Conservation (phyloP, 2,329 filamentous ascomycete genomes). For the Hymenoscyphus infarciens region DNA sequence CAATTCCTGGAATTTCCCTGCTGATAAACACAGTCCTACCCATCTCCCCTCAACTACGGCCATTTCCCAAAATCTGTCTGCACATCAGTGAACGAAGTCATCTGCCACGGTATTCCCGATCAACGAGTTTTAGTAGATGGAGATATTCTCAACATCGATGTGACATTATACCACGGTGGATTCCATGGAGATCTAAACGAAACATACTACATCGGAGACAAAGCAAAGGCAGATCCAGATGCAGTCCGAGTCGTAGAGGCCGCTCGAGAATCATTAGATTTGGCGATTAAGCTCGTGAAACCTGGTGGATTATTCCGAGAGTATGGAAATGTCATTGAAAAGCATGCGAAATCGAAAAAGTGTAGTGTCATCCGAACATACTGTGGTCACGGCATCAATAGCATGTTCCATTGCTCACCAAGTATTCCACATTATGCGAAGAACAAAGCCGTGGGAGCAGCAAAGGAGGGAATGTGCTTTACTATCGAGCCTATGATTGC, state of each 20-base stretch:
- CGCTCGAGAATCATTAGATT: conserved; percentile 82
- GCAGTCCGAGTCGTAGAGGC: conserved; percentile 88
- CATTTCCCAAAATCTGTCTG: conserved; percentile 97
- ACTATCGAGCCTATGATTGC: conserved; percentile 99
- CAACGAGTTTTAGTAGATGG: conserved; percentile 82
- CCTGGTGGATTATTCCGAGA: conserved; percentile 90
- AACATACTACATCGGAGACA: conserved; percentile 95
- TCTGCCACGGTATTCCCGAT: conserved; percentile 97
- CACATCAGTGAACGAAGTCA: conserved; percentile 93
- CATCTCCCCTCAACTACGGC: conserved; percentile 91
- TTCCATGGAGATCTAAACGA: conserved; percentile 98
- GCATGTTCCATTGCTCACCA: conserved; percentile 86
- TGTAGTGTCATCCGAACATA: conserved; percentile 95
- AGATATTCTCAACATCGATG: conserved; percentile 96
- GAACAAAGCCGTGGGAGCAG: conserved; percentile 93
- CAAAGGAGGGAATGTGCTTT: conserved; percentile 96
- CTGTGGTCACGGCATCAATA: conserved; percentile 93
- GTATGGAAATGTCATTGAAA: conserved; percentile 92
- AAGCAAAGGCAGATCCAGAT: conserved; percentile 78
- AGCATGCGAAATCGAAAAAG: conserved; percentile 78
- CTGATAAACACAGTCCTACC: conserved; percentile 67
- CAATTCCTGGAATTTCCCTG: background rate
- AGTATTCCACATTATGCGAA: conserved; percentile 97
- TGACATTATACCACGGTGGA: conserved; percentile 88
- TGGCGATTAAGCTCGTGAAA: conserved; percentile 87